phyloP scores from a whole-genome alignment of 495 filamentous ascomycete species.

The Copromyces sp. region DNA sequence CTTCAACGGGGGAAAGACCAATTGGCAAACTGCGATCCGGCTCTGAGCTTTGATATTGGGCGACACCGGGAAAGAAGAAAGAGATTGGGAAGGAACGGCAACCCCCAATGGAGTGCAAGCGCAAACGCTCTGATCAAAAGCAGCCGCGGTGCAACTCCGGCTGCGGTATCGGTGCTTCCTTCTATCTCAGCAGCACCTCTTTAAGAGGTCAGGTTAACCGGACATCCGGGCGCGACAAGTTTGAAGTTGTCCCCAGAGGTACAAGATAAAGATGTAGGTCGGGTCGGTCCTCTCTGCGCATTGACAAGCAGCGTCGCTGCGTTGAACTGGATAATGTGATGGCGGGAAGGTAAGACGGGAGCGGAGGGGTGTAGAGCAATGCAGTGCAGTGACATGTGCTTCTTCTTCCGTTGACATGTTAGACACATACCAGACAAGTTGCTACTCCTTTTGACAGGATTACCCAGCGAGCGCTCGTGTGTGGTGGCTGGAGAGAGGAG shows the following conservation, averaged over 20 bases:
- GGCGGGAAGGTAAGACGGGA: background rate
- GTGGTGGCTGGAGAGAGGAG: background rate
- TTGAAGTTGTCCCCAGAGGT: background rate
- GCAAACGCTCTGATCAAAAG: background rate
- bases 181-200: background rate
- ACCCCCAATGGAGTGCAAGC: background rate
- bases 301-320: background rate
- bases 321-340: background rate
- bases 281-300: background rate
- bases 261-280: background rate
- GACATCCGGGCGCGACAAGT: background rate
- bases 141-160: background rate
- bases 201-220: background rate
- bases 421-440: background rate
- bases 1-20: constrained; percentile 8
- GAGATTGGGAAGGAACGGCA: background rate
- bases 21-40: constrained; percentile 1
- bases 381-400: background rate
- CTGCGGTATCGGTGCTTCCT: background rate
- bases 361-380: background rate
- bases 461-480: background rate
- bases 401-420: background rate
- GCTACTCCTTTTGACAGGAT: background rate
- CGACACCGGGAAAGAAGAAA: background rate
- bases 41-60: background rate